phyloP scores from a whole-genome alignment of 345 rosid species.

The Ceriops zippeliana region DNA sequence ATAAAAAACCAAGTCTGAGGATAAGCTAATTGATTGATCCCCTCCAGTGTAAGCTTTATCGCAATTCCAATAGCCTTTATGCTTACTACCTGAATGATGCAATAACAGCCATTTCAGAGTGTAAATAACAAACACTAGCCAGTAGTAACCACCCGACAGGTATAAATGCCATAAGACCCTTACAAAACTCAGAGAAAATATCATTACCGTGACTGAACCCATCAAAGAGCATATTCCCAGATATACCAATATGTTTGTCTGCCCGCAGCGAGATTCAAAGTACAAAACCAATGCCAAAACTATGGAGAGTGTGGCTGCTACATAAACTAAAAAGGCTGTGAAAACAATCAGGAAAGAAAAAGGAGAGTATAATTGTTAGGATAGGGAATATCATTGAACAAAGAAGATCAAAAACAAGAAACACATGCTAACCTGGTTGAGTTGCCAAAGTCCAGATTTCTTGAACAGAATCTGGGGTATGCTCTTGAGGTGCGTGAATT shows the following conservation, averaged over 20 bases:
- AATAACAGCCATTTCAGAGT: background rate
- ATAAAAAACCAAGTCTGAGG: conserved; percentile 90
- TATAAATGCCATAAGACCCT: background rate
- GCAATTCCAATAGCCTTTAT: conserved; percentile 96
- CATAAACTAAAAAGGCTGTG: conserved; percentile 79
- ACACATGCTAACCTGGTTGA: conserved; percentile 58
- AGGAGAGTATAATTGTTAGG: conserved; percentile 9
- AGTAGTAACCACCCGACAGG: background rate
- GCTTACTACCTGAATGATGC: conserved; percentile 66
- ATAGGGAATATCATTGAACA: conserved; percentile 4
- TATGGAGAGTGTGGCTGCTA: conserved; percentile 52
- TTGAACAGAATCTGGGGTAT: conserved; percentile 64
- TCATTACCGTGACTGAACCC: conserved; percentile 75
- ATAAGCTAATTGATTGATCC: conserved; percentile 69
- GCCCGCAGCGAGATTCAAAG: conserved; percentile 86
- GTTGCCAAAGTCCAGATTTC: conserved; percentile 81
- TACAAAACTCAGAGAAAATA: conserved; percentile 3
- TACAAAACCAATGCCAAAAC: conserved; percentile 74
- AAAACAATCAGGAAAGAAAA: background rate
- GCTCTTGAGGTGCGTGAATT: conserved; percentile 87
- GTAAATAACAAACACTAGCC: background rate
- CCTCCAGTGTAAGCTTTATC: conserved; percentile 79
- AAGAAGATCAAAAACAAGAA: conserved; percentile 5
- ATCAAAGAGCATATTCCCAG: conserved; percentile 83
- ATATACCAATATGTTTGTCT: conserved; percentile 73